Evolutionary conservation across 2,329 filamentous ascomycete species (phyloP), one percentile per base, ranked within the genome.

Genomic region (Pseudocercospora eumusae): DNA sequence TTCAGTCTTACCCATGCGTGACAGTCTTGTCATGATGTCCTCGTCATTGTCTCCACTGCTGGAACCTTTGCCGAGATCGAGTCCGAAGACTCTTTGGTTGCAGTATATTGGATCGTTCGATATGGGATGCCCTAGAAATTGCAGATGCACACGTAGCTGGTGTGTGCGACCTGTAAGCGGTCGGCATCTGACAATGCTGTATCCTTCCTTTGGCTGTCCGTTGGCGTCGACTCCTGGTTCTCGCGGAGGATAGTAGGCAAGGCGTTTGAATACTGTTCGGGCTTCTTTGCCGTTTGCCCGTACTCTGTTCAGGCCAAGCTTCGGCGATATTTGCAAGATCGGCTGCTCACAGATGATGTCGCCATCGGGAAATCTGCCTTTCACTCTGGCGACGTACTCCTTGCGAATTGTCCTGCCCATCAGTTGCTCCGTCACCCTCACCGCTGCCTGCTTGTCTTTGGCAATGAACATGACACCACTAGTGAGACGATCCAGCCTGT

Each of bases 401-500:
- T 99, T 99, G 69, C 92, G 88, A 40, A 99, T 91, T 0, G 89
- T 93, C 36, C 95, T 84, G 4, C 84, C 84, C 68, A 87, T 85
- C 62, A 99, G 91, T 75, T 96, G 90, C 45, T 83, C 79, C 59
- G 88, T 87, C 68, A 99, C 83, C 31, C 82, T 82, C 66, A 93
- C 91, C 0, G 95, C 93, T 0, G 90, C 91, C 71, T 87, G 85
- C 40, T 88, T 83, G 66, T 91, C 87, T 78, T 99, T 99, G 27
- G 89, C 95, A 69, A 99, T 88, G 76, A 99, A 99, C 93, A 99
- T 98, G 74, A 99, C 90, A 54, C 95, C 95, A 70, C 92, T 96
- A 0, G 95, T 99, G 70, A 99, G 80, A 57, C 95, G 84, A 75
- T 99, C 95, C 27, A 99, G 85, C n/a, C 95, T 84, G 73, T 99